These are phyloP conservation scores for Anisodus acutangulus DNA, from an alignment of 257 asterid genomes.

Conservation along the genomic window DNA sequence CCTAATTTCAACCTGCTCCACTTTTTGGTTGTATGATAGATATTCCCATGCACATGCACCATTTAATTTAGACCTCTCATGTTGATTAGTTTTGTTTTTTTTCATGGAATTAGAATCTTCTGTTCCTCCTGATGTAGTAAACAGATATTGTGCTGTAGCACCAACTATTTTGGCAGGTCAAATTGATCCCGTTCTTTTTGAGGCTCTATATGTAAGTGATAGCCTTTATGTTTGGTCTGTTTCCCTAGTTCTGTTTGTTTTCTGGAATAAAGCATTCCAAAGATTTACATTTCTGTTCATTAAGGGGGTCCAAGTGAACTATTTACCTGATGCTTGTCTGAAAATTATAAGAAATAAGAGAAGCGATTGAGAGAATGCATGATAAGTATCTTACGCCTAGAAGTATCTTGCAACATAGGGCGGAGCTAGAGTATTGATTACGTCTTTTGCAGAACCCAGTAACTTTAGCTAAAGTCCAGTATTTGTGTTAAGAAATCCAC, in stretches of 20 bases:
- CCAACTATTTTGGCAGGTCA: conserved; percentile 92
- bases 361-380: conserved; percentile 1
- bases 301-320: background rate
- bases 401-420: background rate
- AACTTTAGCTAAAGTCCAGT: too few relatives aligned
- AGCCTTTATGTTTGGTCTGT: conserved; percentile 3
- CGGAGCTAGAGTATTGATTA: too few relatives aligned
- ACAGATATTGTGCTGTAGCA: conserved; percentile 83
- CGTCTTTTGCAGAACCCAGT: too few relatives aligned
- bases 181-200: conserved; percentile 91
- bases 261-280: background rate
- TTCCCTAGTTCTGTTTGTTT: background rate
- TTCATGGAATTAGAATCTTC: conserved; percentile 24
- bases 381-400: background rate
- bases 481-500: too few relatives aligned
- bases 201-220: conserved; percentile 88
- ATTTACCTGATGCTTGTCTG: background rate
- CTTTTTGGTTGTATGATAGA: background rate
- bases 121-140: conserved; percentile 44
- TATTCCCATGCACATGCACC: background rate
- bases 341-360: background rate
- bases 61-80: background rate
- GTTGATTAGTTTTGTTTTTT: background rate
- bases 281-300: background rate
- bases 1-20: conserved; percentile 40